Conservation (phyloP, 371 early-diverging fungal genomes). For the Nematocida sp. region DNA sequence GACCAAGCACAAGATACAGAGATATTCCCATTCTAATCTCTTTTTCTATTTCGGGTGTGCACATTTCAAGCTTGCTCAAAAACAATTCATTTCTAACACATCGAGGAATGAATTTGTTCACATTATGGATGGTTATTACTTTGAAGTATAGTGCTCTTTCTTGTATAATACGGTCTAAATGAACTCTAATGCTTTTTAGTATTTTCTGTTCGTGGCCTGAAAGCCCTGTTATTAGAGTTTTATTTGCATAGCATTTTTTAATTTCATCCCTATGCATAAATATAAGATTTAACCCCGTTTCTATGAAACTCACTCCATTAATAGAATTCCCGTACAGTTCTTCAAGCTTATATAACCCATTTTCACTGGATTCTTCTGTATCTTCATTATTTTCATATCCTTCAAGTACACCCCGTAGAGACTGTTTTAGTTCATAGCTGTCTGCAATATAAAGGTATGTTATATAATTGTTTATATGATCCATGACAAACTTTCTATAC, state of each 20-base stretch:
- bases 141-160: slow-evolving; percentile 8
- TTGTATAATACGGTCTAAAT: neutral
- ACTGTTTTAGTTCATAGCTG: neutral
- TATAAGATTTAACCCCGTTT: neutral
- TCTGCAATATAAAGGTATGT: neutral
- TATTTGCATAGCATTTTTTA: too few relatives aligned
- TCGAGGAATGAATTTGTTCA: too few relatives aligned
- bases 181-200: neutral
- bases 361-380: neutral
- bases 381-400: neutral
- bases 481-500: too few relatives aligned
- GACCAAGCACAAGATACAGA: too few relatives aligned
- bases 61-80: too few relatives aligned
- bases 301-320: neutral
- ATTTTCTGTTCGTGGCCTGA: neutral
- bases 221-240: neutral
- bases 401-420: neutral
- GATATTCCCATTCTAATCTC: too few relatives aligned
- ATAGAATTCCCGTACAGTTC: neutral
- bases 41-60: too few relatives aligned
- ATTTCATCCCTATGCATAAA: too few relatives aligned
- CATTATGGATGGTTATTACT: neutral
- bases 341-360: neutral
- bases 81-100: too few relatives aligned
- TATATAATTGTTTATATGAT: neutral